Base-by-base conservation (phyloP, 306 rosid genomes). In the Glycine soja region DNA sequence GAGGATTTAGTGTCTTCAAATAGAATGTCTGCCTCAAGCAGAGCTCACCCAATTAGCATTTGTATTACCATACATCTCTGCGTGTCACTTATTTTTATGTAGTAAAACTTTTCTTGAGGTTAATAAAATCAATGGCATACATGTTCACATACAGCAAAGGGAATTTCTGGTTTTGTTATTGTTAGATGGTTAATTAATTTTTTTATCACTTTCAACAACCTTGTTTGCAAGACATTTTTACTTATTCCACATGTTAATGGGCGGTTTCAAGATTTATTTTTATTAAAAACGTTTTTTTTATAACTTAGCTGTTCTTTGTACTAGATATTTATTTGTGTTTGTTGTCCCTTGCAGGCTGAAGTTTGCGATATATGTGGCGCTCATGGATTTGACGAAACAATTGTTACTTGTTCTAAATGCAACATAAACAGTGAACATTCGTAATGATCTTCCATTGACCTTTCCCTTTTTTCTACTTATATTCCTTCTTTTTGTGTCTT, bases 301-400 rank as follows among this genome's bases (percentile, higher is more conserved):
- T 52, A 64, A 32, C 4, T 56, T 10, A 8, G 50, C 67, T 79
- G 13, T 46, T 77, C 72, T 62, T 19, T 10, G 9, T 63, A 13
- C 62, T 40, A 65, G 32, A 74, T 13, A 24, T 64, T 80, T 36
- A 36, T 36, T 36, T 59, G 75, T 43, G 72, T 16, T 81, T 65
- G 83, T 70, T 65, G 69, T 77, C 45, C 70, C 45, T 59, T 79
- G 81, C 92, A 93, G 97, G 84, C 19, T 34, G 62, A 58, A 54
- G 82, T 82, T 8, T 93, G 97, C 9, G 85, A 89, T 48, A 51
- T 80, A 43, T 93, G 97, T 18, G 97, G 93, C 18, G 79, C 34
- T 69, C 64, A 4, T 83, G 89, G 89, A 42, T 30, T 77, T 36
- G 53, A 16, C 34, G 90, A 90, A 38, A 15, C 70, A 62, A 74